Evolutionary conservation across 495 filamentous ascomycete genomes (phyloP).

Genomic region (Aspergillus mulundensis): DNA sequence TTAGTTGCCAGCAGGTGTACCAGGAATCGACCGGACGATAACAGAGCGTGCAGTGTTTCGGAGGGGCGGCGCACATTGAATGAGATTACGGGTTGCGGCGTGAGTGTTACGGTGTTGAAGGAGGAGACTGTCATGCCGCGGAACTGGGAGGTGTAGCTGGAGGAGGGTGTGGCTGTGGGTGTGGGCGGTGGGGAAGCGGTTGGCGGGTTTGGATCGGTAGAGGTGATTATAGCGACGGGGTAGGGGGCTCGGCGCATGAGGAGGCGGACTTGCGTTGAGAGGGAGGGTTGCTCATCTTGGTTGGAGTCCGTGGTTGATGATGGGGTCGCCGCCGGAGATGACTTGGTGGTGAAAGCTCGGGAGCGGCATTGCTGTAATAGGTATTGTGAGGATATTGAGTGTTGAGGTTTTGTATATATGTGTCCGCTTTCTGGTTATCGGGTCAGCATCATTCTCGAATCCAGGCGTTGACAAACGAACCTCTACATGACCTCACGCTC

Average conservation of each 20-base stretch:
- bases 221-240: slow-evolving; percentile 70
- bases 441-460: background rate
- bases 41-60: slow-evolving; percentile 63
- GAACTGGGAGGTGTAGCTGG: slow-evolving; percentile 13
- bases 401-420: background rate
- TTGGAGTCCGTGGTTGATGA: background rate
- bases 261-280: slow-evolving; percentile 47
- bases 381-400: background rate
- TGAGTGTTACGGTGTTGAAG: slow-evolving; percentile 69
- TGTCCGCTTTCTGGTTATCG: background rate
- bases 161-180: background rate
- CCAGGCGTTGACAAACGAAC: slow-evolving; percentile 4
- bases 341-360: slow-evolving; percentile 2
- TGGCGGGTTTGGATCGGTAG: slow-evolving; percentile 27
- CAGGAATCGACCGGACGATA: slow-evolving; percentile 40
- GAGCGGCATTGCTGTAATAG: background rate
- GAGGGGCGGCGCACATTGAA: slow-evolving; percentile 78
- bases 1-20: slow-evolving; percentile 38
- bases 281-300: slow-evolving; percentile 12
- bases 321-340: background rate
- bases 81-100: slow-evolving; percentile 62
- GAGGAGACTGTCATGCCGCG: slow-evolving; percentile 79
- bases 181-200: slow-evolving; percentile 6
- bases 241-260: slow-evolving; percentile 69
- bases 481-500: slow-evolving; percentile 6